Conservation (phyloP, 768 basidiomycete species). For the Termitomyces titanicus region DNA sequence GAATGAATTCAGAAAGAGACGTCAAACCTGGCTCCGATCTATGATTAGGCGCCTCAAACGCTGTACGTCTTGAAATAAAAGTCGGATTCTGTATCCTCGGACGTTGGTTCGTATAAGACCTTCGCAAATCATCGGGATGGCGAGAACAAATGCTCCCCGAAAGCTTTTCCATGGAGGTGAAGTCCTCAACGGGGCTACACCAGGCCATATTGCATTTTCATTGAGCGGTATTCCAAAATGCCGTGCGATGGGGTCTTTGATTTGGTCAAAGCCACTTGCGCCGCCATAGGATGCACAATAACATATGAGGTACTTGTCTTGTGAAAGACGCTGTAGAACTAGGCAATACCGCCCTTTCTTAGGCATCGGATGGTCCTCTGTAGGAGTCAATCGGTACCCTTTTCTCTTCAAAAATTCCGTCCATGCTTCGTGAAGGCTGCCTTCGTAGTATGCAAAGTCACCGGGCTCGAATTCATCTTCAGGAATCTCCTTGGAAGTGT, state of each 20-base stretch:
- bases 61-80: constrained; percentile 22
- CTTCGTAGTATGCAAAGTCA: constrained; percentile 22
- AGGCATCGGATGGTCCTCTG: constrained; percentile 13
- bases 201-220: constrained; percentile 23
- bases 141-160: constrained; percentile 26
- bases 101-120: constrained; percentile 13
- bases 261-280: constrained; percentile 18
- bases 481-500: not conserved
- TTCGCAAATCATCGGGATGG: constrained; percentile 25
- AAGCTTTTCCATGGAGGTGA: constrained; percentile 24
- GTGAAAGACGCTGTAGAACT: constrained; percentile 27
- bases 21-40: constrained; percentile 9
- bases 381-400: constrained; percentile 17
- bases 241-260: constrained; percentile 21
- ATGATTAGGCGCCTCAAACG: constrained; percentile 18
- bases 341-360: constrained; percentile 29
- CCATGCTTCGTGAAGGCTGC: constrained; percentile 20
- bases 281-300: constrained; percentile 32
- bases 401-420: constrained; percentile 16
- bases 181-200: constrained; percentile 24
- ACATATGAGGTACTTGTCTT: constrained; percentile 30
- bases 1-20: not conserved
- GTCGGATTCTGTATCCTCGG: constrained; percentile 8
- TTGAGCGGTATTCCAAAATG: constrained; percentile 35
- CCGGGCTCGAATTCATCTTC: constrained; percentile 21